A percentile compares a stretch with the other conserved stretches of the same genome.
Conservation (phyloP, 345 rosid genomes). For the Triadica sebifera region DNA sequence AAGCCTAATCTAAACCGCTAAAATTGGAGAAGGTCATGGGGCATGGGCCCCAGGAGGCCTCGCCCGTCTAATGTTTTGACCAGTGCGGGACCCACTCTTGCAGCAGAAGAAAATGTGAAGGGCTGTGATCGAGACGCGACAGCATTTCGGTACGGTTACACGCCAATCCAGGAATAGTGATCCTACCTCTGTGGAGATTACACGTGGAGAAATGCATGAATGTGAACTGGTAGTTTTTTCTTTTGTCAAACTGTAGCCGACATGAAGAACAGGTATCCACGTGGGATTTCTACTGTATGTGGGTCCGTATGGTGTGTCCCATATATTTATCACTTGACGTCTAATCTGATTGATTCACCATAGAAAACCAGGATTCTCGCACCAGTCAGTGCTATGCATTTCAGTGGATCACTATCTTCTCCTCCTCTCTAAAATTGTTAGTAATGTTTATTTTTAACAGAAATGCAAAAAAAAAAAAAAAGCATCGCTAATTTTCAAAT, state of each 20-base stretch:
- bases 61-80: no score
- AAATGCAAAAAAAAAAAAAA: no score
- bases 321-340: not conserved
- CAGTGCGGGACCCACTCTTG: not conserved
- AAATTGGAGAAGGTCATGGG: no score
- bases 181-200: not conserved
- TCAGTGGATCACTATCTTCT: not conserved
- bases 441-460: no score
- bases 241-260: constrained; percentile 32
- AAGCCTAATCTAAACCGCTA: constrained; percentile 15
- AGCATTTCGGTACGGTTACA: constrained; percentile 22
- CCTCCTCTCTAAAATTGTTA: no score
- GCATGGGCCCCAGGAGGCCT: constrained; percentile 12
- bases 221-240: not conserved
- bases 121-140: constrained; percentile 16
- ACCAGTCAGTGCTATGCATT: not conserved
- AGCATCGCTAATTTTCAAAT: no score
- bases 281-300: constrained; percentile 26
- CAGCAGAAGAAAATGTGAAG: not conserved
- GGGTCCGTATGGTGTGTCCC: constrained; percentile 8
- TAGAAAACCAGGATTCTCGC: constrained; percentile 35
- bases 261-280: constrained; percentile 36
- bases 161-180: not conserved
- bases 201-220: no score
- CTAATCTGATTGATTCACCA: constrained; percentile 35